Evolutionary conservation across 1,139 yeast species (phyloP), one percentile per base, ranked within the genome.

Genomic region (Dujonia santamariae): DNA sequence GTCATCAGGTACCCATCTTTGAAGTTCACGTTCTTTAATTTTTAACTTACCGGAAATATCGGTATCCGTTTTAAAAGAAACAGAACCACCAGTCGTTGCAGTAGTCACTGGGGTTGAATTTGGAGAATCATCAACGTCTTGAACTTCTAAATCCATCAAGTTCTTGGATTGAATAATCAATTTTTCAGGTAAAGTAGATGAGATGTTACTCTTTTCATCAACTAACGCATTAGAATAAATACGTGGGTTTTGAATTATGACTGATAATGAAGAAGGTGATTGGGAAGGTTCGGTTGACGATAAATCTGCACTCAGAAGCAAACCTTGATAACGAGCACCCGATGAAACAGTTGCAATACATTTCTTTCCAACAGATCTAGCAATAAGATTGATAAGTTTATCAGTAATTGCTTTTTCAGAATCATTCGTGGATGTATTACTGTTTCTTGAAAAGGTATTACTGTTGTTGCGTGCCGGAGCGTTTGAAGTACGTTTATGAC

Each of bases 1-100:
- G 9, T 62, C 76, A 34, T 84, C 95, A 4, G 96, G 95, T 14
- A 77, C 78, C 98, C 98, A 92, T 51, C 74, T 76, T 56, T 86
- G 80, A 38, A 92, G 71, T 48, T 85, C 95, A 32, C 92, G 72
- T 54, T 82, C 87, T 42, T 65, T 71, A 35, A 70, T 48, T 16
- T 61, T 61, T 16, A 47, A 50, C 11, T 54, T 58, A 7, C 72
- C 64, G 5, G 95, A 78, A 36, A 92, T 90, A 55, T 85, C 97
- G 3, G 81, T 61, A 57, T 92, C 97, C 1, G 96, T 92, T 53
- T 76, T 80, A 68, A 92, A 90, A 17, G 28, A 21, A 30, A 22
- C 13, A 28, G 32, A 17, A 14, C 12, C n/a, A 19, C 25, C 22
- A 32, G 34, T 19, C 13, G 36, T 15, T 14, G 12, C 9, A 1